Evolutionary conservation across 352 stramenopile species (phyloP).

Genomic region (Globisporangium ultimum): DNA sequence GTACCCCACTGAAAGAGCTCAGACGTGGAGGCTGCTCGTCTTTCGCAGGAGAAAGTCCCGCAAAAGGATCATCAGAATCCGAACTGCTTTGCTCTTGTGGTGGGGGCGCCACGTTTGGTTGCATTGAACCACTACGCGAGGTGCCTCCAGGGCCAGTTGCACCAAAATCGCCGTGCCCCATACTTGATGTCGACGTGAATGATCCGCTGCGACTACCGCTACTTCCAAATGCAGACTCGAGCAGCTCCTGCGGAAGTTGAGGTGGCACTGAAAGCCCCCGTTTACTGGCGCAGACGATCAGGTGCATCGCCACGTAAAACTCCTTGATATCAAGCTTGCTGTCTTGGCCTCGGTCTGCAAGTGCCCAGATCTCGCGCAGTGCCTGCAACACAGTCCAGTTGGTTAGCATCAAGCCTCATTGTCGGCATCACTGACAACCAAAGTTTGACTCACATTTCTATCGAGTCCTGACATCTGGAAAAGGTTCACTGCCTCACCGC

Average conservation of each 20-base stretch:
- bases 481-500: conserved; percentile 85
- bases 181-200: conserved; percentile 3
- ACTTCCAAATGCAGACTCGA: conserved; percentile 53
- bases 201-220: conserved; percentile 6
- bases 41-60: conserved; percentile 28
- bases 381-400: conserved; percentile 22
- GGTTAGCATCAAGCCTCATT: neutral
- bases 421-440: neutral
- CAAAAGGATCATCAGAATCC: conserved; percentile 62
- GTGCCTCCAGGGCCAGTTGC: neutral
- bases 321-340: conserved; percentile 90
- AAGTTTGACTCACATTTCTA: conserved; percentile 52
- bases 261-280: conserved; percentile 72
- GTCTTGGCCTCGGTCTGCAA: conserved; percentile 90
- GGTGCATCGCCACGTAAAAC: conserved; percentile 96
- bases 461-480: conserved; percentile 94
- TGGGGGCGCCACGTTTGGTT: neutral
- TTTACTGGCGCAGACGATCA: conserved; percentile 95
- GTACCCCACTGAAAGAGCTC: conserved; percentile 13
- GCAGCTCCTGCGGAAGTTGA: conserved; percentile 65
- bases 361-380: conserved; percentile 90
- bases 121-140: conserved; percentile 20
- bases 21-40: conserved; percentile 33
- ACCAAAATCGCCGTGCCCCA: neutral
- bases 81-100: conserved; percentile 18